Evolutionary conservation across 768 basidiomycete genomes (phyloP).

Genomic region (Xerocomus potaroensis): DNA sequence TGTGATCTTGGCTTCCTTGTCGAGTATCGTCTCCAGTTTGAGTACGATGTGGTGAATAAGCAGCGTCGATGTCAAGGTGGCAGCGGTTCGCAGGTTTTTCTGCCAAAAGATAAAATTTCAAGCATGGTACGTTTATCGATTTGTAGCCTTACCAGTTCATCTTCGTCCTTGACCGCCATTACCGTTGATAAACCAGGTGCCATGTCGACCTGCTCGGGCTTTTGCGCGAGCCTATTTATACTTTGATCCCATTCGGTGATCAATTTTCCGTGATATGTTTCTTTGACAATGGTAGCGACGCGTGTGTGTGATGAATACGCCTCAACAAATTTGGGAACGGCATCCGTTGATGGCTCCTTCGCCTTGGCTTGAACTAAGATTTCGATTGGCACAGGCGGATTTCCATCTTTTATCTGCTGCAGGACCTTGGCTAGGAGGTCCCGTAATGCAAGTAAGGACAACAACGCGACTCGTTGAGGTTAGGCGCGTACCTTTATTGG

Average conservation of each 20-base stretch:
- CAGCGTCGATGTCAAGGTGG: slow-evolving; percentile 78
- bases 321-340: slow-evolving; percentile 63
- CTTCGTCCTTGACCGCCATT: slow-evolving; percentile 86
- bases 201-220: slow-evolving; percentile 79
- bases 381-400: slow-evolving; percentile 60
- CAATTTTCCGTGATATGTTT: slow-evolving; percentile 80
- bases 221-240: slow-evolving; percentile 47
- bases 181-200: slow-evolving; percentile 67
- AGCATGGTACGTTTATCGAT: not conserved
- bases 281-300: slow-evolving; percentile 78
- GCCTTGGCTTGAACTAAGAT: slow-evolving; percentile 75
- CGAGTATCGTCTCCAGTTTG: slow-evolving; percentile 86
- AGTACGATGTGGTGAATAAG: slow-evolving; percentile 81
- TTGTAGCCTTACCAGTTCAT: slow-evolving; percentile 70
- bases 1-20: slow-evolving; percentile 85
- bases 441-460: slow-evolving; percentile 11
- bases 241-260: slow-evolving; percentile 80
- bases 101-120: slow-evolving; percentile 30
- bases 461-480: slow-evolving; percentile 1
- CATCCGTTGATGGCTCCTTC: slow-evolving; percentile 73
- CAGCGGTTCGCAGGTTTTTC: slow-evolving; percentile 76
- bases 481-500: slow-evolving; percentile 69
- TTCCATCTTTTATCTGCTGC: slow-evolving; percentile 63
- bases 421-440: slow-evolving; percentile 75
- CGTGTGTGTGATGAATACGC: slow-evolving; percentile 57